phyloP scores from a whole-genome alignment of 2,329 filamentous ascomycete species.

The Beauveria pseudobassiana region DNA sequence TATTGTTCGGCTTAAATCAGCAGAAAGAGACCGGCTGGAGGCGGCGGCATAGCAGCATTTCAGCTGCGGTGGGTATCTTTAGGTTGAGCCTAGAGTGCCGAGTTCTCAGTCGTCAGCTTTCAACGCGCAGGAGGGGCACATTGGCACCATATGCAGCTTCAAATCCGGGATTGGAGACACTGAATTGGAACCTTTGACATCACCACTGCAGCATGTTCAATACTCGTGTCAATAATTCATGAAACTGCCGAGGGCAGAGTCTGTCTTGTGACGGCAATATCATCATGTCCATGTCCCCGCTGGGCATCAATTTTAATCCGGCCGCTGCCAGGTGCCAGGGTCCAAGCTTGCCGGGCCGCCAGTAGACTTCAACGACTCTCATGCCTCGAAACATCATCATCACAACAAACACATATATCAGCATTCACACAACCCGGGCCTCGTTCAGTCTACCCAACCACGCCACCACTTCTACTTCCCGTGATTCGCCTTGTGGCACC shows the following conservation, averaged over 20 bases:
- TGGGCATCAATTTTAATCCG: slow-evolving; percentile 2
- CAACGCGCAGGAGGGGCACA: not conserved
- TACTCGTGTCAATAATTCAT: no score
- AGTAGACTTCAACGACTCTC: not conserved
- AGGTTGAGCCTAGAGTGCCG: not conserved
- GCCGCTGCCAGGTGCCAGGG: not conserved
- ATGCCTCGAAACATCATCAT: not conserved
- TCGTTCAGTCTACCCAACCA: not conserved
- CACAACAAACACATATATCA: not conserved
- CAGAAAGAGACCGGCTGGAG: not conserved
- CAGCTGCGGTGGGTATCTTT: not conserved
- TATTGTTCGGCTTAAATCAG: not conserved
- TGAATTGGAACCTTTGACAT: not conserved
- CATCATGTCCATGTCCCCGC: not conserved
- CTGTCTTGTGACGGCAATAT: not conserved
- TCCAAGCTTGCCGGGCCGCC: not conserved
- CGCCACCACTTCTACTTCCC: not conserved
- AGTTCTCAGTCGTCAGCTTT: not conserved
- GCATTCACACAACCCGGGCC: not conserved
- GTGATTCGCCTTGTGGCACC: not conserved
- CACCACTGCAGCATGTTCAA: not conserved
- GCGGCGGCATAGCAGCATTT: not conserved
- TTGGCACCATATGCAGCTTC: not conserved
- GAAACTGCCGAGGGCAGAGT: not conserved
- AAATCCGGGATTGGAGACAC: not conserved